Evolutionary conservation across 306 rosid species (phyloP).

Genomic region (Begonia peltatifolia): DNA sequence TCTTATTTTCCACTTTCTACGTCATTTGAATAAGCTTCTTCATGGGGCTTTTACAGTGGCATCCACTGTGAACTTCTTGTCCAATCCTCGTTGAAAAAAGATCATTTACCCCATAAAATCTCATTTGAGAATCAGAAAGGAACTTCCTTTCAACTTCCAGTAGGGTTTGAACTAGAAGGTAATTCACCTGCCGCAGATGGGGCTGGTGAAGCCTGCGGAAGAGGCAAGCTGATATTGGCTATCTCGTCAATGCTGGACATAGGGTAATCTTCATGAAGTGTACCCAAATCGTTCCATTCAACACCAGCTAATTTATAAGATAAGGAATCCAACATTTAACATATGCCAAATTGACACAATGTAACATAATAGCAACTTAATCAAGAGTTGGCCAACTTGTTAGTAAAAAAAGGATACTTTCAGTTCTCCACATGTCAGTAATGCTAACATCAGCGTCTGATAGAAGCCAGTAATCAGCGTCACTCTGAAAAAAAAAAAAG

Average conservation of each 20-base stretch:
- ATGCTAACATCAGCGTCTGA: slow-evolving; percentile 79
- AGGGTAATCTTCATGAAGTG: slow-evolving; percentile 40
- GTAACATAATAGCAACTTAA: neutral
- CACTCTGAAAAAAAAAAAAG: slow-evolving; percentile 32
- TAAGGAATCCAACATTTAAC: slow-evolving; percentile 20
- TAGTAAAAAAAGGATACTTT: slow-evolving; percentile 36
- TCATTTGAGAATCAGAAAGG: too few species aligned
- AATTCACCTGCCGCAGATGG: slow-evolving; percentile 27
- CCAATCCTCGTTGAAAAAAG: slow-evolving; percentile 11
- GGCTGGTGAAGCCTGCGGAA: slow-evolving; percentile 29
- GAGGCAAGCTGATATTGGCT: slow-evolving; percentile 22
- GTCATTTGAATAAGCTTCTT: slow-evolving; percentile 14
- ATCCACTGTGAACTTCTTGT: slow-evolving; percentile 31
- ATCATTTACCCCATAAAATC: too few species aligned
- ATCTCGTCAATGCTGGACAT: slow-evolving; percentile 18
- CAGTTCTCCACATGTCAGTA: slow-evolving; percentile 94
- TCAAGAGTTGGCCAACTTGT: too few species aligned
- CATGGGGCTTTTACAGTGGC: slow-evolving; percentile 2
- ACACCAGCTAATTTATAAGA: slow-evolving; percentile 40
- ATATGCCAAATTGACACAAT: neutral
- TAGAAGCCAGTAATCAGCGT: slow-evolving; percentile 94
- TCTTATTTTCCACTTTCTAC: slow-evolving; percentile 14
- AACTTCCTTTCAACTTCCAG: slow-evolving; percentile 22
- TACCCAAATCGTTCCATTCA: slow-evolving; percentile 60
- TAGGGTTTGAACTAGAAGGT: slow-evolving; percentile 34